These are phyloP conservation scores for Penicillium freii DNA, from an alignment of 2,329 filamentous ascomycete genomes.

Conservation along the genomic window DNA sequence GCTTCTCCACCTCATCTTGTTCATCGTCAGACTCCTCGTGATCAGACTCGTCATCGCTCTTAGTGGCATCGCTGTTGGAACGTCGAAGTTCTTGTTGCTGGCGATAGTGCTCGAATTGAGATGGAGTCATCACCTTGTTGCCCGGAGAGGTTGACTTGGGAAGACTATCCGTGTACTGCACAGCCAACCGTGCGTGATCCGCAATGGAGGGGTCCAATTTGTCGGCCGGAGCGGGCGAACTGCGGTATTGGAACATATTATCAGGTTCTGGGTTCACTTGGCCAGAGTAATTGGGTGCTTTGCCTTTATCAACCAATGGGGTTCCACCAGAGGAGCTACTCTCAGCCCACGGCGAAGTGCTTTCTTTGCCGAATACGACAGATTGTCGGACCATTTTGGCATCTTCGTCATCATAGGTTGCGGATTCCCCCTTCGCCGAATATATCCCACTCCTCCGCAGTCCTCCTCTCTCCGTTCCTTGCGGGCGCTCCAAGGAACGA, in stretches of 20 bases:
- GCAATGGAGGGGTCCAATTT: constrained; percentile 37
- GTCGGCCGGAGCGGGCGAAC: constrained; percentile 17
- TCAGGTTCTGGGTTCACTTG: constrained; percentile 13
- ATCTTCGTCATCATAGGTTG: constrained; percentile 40
- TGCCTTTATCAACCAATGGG: constrained; percentile 28
- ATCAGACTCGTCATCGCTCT: constrained; percentile 52
- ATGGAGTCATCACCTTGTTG: constrained; percentile 85
- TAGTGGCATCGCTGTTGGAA: constrained; percentile 50
- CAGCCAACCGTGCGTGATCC: constrained; percentile 46
- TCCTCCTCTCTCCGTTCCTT: constrained; percentile 21
- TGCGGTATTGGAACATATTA: constrained; percentile 15
- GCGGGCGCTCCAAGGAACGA: constrained; percentile 32
- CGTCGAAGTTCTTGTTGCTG: constrained; percentile 67
- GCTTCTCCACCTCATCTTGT: constrained; percentile 76
- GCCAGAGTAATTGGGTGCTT: constrained; percentile 10
- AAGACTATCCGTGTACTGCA: constrained; percentile 43
- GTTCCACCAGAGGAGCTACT: constrained; percentile 25
- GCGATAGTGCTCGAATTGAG: constrained; percentile 78
- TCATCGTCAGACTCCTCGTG: constrained; percentile 71
- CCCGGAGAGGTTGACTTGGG: constrained; percentile 40
- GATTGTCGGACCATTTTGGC: constrained; percentile 39
- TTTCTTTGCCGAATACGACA: constrained; percentile 29
- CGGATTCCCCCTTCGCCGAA: constrained; percentile 26
- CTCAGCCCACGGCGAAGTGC: constrained; percentile 24
- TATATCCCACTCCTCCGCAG: constrained; percentile 35